Evolutionary conservation across 1,284 basidiomycete genomes (phyloP).

Genomic region (Ceratobasidium sp.): DNA sequence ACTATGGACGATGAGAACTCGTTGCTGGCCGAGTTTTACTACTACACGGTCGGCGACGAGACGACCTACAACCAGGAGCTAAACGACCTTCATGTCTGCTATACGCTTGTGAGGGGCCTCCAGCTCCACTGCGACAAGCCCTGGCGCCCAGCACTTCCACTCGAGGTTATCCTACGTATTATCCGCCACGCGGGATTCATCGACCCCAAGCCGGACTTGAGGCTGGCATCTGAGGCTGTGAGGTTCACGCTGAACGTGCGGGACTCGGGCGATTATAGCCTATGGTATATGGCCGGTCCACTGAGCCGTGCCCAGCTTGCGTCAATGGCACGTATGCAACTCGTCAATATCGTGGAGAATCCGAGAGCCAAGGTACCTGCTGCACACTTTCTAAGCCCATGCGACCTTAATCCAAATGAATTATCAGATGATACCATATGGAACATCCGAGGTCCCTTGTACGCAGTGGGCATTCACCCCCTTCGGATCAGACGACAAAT

Average conservation of each 20-base stretch:
- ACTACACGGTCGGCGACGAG: slow-evolving; percentile 25
- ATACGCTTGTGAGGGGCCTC: slow-evolving; percentile 32
- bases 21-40: slow-evolving; percentile 21
- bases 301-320: slow-evolving; percentile 23
- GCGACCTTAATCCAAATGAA: not conserved
- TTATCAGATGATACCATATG: slow-evolving; percentile 3
- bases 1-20: slow-evolving; percentile 10
- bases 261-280: not conserved
- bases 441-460: not conserved
- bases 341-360: not conserved
- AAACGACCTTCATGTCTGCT: slow-evolving; percentile 34
- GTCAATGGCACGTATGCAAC: slow-evolving; percentile 39
- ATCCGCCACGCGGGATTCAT: slow-evolving; percentile 32
- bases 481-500: slow-evolving; percentile 9
- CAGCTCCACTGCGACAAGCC: slow-evolving; percentile 12
- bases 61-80: slow-evolving; percentile 32
- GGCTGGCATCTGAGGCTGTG: not conserved
- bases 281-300: slow-evolving; percentile 9
- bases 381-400: not conserved
- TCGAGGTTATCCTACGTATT: slow-evolving; percentile 34
- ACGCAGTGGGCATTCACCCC: slow-evolving; percentile 28
- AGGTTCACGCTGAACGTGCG: not conserved
- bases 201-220: slow-evolving; percentile 24
- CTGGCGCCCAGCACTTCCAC: slow-evolving; percentile 22
- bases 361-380: not conserved